These are phyloP conservation scores for Vinca minor DNA, from an alignment of 257 asterid species.

Conservation along the genomic window DNA sequence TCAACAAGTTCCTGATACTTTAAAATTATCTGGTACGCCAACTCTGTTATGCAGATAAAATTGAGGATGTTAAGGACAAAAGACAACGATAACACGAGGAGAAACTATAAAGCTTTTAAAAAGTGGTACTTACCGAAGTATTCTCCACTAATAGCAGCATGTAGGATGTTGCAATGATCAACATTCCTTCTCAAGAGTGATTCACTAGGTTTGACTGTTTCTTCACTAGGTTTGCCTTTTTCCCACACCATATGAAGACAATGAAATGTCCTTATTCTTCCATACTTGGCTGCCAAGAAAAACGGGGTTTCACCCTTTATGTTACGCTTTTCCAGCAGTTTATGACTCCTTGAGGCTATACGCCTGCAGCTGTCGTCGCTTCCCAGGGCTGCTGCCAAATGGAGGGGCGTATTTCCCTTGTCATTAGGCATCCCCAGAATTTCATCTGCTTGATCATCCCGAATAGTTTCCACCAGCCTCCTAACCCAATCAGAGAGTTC, in stretches of 20 bases:
- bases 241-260: too few species aligned
- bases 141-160: conserved; percentile 34
- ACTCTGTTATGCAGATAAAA: conserved; percentile 23
- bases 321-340: conserved; percentile 25
- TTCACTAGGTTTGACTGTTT: conserved; percentile 9
- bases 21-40: conserved; percentile 29
- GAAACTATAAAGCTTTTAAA: not conserved
- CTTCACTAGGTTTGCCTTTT: too few species aligned
- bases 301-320: conserved; percentile 30
- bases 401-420: conserved; percentile 45
- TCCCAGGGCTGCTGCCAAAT: conserved; percentile 41
- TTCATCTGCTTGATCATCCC: not conserved
- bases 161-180: conserved; percentile 40
- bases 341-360: conserved; percentile 6
- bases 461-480: conserved; percentile 19
- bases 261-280: conserved; percentile 21
- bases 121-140: conserved; percentile 26
- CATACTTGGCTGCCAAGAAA: conserved; percentile 38
- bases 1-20: conserved; percentile 19
- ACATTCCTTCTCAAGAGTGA: conserved; percentile 22
- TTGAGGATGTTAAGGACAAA: not conserved
- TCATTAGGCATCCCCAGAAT: conserved; percentile 6
- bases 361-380: conserved; percentile 12
- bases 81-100: too few species aligned
- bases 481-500: not conserved